Evolutionary conservation across 345 rosid species (phyloP), one percentile per base, ranked within the genome.

Genomic region (Leavenworthia alabamica): DNA sequence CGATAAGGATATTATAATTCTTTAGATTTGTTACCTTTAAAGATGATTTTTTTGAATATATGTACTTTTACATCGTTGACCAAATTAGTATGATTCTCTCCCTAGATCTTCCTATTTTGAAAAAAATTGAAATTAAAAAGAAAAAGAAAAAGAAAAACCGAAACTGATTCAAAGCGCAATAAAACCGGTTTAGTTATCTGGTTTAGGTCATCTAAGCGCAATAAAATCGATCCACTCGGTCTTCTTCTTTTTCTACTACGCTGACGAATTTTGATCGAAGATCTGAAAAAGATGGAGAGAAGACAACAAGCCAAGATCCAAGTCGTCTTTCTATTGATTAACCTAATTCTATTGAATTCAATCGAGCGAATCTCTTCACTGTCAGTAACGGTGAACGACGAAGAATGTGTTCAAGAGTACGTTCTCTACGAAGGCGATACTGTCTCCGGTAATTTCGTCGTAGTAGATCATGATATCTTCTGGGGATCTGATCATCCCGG

Each of bases 401-500:
- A 77, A 2, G 97, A 93, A 72, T 93, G 99, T 68, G 92, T 93
- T 2, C 85, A 87, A 71, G 99, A 89, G 65, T 89, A 93, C 51
- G 96, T 93, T 27, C 81, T 89, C 31, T 87, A 89, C 79, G 97
- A 93, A 70, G 97, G 91, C 60, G 99, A 93, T 69, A 73, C 78
- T 47, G 74, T 93, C 44, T 81, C 99, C 2, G 99, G 99, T 0
- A 89, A 87, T 80, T 93, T 85, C 83, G 99, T 93, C 7, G 99
- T 93, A 49, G 97, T 89, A 40, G 99, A 93, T 62, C 97, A 93
- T 69, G 99, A 89, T 64, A 89, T 93, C 75, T 93, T 89, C 88
- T 93, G 97, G 99, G 71, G 82, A 72, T 80, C 96, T 14, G 99
- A 93, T 79, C 99, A 93, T 73, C 96, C 96, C 32, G 99, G 99